Percentiles rank a stretch among this genome's conserved stretches.
Evolutionary conservation across 2,329 filamentous ascomycete species (phyloP).

Genomic region (Trichoderma hamatum): DNA sequence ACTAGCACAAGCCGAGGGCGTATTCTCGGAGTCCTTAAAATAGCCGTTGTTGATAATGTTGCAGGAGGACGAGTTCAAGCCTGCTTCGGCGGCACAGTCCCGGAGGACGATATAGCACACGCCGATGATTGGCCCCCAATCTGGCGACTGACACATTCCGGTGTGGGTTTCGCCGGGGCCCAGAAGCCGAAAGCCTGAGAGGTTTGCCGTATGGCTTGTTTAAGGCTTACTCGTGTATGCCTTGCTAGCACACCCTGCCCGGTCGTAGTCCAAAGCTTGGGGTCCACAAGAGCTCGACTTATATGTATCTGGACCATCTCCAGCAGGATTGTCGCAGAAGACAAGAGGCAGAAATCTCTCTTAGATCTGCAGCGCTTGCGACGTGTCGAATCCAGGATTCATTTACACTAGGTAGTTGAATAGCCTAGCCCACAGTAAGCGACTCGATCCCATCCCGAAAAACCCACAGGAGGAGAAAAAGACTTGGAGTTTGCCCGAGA

Average conservation of each 20-base stretch:
- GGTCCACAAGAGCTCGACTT: slow-evolving; percentile 22
- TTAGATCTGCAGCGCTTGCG: not conserved
- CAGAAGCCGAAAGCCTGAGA: not conserved
- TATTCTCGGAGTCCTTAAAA: slow-evolving; percentile 10
- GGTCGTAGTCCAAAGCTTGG: slow-evolving; percentile 10
- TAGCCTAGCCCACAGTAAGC: not conserved
- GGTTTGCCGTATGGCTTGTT: not conserved
- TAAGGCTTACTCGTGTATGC: slow-evolving; percentile 20
- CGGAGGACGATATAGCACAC: slow-evolving; percentile 14
- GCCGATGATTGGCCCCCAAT: slow-evolving; percentile 11
- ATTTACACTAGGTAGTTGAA: not conserved
- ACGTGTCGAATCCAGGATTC: not conserved
- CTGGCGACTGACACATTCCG: slow-evolving; percentile 14
- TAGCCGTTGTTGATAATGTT: slow-evolving; percentile 1
- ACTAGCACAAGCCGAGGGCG: not conserved
- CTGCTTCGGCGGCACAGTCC: not conserved
- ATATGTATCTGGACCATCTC: slow-evolving; percentile 20
- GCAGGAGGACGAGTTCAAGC: not conserved
- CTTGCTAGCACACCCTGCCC: slow-evolving; percentile 5
- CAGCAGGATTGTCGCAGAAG: not conserved
- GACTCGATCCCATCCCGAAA: not conserved
- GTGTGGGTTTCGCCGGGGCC: not conserved
- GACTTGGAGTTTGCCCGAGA: not conserved
- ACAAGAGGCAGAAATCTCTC: not conserved
- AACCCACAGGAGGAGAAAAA: not conserved